These are phyloP conservation scores for Cercospora zeina DNA, from an alignment of 2,329 filamentous ascomycete species.

Conservation along the genomic window DNA sequence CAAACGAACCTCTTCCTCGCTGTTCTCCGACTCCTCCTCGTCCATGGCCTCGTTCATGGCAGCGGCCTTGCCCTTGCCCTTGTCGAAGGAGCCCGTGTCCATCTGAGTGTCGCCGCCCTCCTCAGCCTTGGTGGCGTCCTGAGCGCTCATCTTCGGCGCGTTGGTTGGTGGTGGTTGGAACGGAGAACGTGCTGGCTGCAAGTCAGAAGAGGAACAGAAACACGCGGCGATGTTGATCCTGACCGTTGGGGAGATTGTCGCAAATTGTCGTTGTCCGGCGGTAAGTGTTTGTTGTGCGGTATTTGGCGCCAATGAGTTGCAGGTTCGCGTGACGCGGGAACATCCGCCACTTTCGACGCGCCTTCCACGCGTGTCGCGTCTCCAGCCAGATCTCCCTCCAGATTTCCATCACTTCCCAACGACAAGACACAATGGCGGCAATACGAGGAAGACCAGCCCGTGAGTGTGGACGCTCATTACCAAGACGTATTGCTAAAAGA, in stretches of 20 bases:
- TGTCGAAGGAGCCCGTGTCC: constrained; percentile 53
- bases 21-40: constrained; percentile 48
- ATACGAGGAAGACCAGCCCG: constrained; percentile 63
- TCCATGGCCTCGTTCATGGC: constrained; percentile 56
- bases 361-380: constrained; percentile 11
- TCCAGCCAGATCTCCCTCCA: neutral
- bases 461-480: constrained; percentile 39
- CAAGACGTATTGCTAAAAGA: constrained; percentile 7
- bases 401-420: neutral
- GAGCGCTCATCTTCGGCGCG: constrained; percentile 33
- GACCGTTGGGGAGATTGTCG: neutral
- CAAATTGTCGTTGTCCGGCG: constrained; percentile 14
- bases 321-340: constrained; percentile 3
- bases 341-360: constrained; percentile 14
- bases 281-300: constrained; percentile 13
- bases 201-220: neutral
- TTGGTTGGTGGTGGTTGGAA: neutral
- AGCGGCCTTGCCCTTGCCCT: constrained; percentile 84
- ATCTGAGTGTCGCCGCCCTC: constrained; percentile 41
- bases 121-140: constrained; percentile 30
- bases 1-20: constrained; percentile 42
- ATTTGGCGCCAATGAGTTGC: constrained; percentile 1
- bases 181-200: neutral
- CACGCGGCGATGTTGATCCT: neutral
- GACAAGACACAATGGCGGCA: constrained; percentile 39